A percentile compares a stretch with the other conserved stretches of the same genome.
Evolutionary conservation across 192 early-diverging fungal species (phyloP).

Genomic region (Coemansia sp.): DNA sequence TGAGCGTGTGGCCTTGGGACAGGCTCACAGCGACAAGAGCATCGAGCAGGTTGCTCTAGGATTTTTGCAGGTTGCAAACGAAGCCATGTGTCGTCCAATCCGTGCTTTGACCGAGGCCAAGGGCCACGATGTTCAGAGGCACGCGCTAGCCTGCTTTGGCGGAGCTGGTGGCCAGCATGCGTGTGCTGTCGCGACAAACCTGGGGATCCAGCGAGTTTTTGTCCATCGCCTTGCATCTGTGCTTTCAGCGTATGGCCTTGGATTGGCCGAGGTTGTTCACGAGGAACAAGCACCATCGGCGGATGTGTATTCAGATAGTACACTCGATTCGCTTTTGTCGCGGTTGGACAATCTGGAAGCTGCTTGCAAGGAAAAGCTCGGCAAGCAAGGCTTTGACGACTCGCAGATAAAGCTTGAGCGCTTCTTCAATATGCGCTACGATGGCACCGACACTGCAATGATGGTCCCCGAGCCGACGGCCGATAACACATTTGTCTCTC

Average conservation of each 20-base stretch:
- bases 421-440: slow-evolving; percentile 87
- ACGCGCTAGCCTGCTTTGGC: slow-evolving; percentile 90
- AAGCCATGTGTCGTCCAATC: slow-evolving; percentile 95
- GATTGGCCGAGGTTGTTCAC: slow-evolving; percentile 87
- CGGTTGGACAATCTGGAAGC: slow-evolving; percentile 56
- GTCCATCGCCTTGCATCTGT: slow-evolving; percentile 89
- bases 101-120: slow-evolving; percentile 89
- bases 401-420: slow-evolving; percentile 60
- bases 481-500: slow-evolving; percentile 54
- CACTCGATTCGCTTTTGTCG: slow-evolving; percentile 51
- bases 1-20: slow-evolving; percentile 24
- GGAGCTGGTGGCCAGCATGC: slow-evolving; percentile 97
- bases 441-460: slow-evolving; percentile 89
- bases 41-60: slow-evolving; percentile 90
- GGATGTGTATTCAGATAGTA: slow-evolving; percentile 42
- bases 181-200: slow-evolving; percentile 82
- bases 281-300: slow-evolving; percentile 86
- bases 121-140: slow-evolving; percentile 82
- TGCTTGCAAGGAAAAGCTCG: slow-evolving; percentile 57
- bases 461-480: slow-evolving; percentile 76
- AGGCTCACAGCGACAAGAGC: slow-evolving; percentile 54
- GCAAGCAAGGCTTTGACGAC: slow-evolving; percentile 68
- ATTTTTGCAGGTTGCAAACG: slow-evolving; percentile 94
- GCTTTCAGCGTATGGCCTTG: slow-evolving; percentile 90
- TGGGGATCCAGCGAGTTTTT: slow-evolving; percentile 84